These are phyloP conservation scores for Smallanthus sonchifolius DNA, from an alignment of 129 eudicot genomes.

Conservation along the genomic window DNA sequence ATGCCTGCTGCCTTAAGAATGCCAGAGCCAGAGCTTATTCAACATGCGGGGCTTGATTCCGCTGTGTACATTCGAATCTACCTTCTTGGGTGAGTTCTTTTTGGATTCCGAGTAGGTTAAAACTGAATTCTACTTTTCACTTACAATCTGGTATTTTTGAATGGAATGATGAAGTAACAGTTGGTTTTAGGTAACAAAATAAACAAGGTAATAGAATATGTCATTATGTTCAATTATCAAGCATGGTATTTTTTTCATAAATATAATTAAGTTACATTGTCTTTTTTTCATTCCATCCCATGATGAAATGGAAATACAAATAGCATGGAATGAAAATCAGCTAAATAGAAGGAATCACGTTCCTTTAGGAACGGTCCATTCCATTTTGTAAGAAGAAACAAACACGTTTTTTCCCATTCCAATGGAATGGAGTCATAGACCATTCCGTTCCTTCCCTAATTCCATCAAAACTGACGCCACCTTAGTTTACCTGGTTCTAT, in stretches of 20 bases:
- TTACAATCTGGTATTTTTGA: neutral
- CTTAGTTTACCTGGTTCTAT: slow-evolving; percentile 3
- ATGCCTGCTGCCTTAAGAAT: slow-evolving; percentile 97
- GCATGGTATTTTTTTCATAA: neutral
- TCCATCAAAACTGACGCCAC: neutral
- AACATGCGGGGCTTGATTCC: slow-evolving; percentile 97
- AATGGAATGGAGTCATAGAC: neutral
- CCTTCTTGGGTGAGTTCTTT: slow-evolving; percentile 78
- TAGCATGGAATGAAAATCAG: neutral
- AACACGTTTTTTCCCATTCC: neutral
- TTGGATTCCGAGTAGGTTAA: slow-evolving; percentile 1
- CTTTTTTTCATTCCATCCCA: neutral
- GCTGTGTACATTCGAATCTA: slow-evolving; percentile 89
- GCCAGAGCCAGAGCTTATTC: slow-evolving; percentile 96
- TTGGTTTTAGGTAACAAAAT: neutral
- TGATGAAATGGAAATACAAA: neutral
- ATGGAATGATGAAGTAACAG: neutral
- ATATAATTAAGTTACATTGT: neutral
- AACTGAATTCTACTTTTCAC: neutral
- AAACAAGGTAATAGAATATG: neutral
- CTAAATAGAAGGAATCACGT: neutral
- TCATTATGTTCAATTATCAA: neutral
- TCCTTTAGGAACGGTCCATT: neutral
- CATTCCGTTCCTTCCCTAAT: neutral
- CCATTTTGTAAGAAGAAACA: neutral